These are phyloP conservation scores for Kodamaea fungicola DNA, from an alignment of 1,139 yeast genomes.

Conservation along the genomic window DNA sequence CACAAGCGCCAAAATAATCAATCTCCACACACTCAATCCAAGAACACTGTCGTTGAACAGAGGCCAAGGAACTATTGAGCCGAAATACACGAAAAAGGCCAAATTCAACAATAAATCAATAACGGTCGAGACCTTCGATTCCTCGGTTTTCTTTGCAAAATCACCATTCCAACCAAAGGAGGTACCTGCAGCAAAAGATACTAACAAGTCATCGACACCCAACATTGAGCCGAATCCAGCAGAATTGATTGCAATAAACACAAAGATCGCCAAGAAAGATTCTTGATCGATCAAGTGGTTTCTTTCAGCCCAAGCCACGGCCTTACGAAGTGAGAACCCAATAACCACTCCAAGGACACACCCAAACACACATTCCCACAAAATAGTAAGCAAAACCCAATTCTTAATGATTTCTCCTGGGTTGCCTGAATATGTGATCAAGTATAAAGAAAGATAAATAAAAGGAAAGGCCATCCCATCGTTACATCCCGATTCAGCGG, in stretches of 20 bases:
- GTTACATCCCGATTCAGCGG: conserved; percentile 96
- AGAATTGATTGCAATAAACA: conserved; percentile 79
- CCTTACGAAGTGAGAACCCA: conserved; percentile 73
- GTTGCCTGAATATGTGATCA: conserved; percentile 65
- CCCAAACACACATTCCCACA: conserved; percentile 89
- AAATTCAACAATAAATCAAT: conserved; percentile 80
- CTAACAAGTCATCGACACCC: conserved; percentile 90
- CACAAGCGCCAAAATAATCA: conserved; percentile 76
- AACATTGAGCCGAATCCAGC: conserved; percentile 92
- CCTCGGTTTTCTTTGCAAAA: conserved; percentile 84
- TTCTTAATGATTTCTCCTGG: conserved; percentile 71
- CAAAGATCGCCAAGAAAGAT: conserved; percentile 86
- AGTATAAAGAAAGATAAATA: conserved; percentile 68
- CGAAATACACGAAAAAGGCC: conserved; percentile 89
- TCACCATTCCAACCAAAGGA: conserved; percentile 98
- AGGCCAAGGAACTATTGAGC: conserved; percentile 93
- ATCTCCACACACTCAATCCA: conserved; percentile 82
- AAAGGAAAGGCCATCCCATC: conserved; percentile 99
- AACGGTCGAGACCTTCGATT: conserved; percentile 88
- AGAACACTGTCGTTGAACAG: conserved; percentile 63
- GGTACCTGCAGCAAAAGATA: conserved; percentile 93
- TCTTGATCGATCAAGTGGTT: conserved; percentile 83
- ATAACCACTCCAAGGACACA: conserved; percentile 70
- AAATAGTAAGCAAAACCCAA: conserved; percentile 76
- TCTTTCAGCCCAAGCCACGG: conserved; percentile 75